Base-by-base conservation (phyloP, 1,284 basidiomycete species). In the Hymenochaete sp. region DNA sequence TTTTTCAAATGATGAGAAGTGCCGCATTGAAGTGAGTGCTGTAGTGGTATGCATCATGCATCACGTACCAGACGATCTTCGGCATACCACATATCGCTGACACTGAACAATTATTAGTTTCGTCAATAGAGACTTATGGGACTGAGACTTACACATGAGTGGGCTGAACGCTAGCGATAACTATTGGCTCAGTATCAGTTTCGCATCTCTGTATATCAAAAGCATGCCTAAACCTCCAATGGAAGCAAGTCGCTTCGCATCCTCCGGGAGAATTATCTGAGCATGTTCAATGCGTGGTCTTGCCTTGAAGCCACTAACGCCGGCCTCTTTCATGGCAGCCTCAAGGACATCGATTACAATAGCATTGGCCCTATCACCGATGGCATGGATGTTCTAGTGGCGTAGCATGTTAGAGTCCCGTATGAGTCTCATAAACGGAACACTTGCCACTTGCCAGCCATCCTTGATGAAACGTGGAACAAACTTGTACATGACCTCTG, bases 141-240 rank as follows among this genome's bases (percentile, higher is more conserved):
- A 28, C 16, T 18, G 25, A 35, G 35, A 72, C 80, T 62, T 55
- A 85, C 82, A 67, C 89, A 67, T 96, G 92, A 1, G 90, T 95
- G 0, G 93, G 93, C 57, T 97, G 93, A 19, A 93, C 88, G 53
- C 91, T 93, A 1, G 86, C 75, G 55, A 96, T 88, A 13, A 96
- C 87, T 91, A 38, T 26, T 33, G 22, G 9, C 9, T 44, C 38
- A 31, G 9, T 14, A 10, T 31, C 28, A 31, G 28, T 31, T 31
- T 31, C 28, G 14, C 14, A 31, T 9, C 28, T 31, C 28, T 31
- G 9, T 31, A 31, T 9, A 10, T 9, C 28, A 9, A 31, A 19
- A 5, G 14, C 32, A 35, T 6, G 13, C 40, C 22, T 25, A 21
- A 36, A 82, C 88, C 78, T 56, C 87, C 87, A 8, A 95, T 68